Evolutionary conservation across 1,139 yeast species (phyloP).

Genomic region (Arxiozyma slooffiae): DNA sequence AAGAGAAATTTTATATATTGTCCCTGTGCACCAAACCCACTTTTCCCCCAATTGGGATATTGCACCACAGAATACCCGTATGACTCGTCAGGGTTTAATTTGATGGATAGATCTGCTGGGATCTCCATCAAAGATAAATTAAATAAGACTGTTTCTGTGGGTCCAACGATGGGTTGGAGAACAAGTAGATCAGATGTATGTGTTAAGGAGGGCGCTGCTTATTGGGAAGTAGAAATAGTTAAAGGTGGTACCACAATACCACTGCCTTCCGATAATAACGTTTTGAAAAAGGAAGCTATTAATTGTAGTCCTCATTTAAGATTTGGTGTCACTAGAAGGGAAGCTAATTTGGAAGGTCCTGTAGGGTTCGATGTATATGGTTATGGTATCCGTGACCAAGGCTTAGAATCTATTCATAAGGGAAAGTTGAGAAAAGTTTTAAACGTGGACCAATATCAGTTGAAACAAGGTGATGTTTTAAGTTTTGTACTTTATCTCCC

Average conservation of each 20-base stretch:
- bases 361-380: conserved; percentile 94
- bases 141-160: conserved; percentile 25
- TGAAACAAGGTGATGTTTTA: conserved; percentile 68
- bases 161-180: conserved; percentile 70
- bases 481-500: conserved; percentile 78
- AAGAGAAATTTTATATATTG: conserved; percentile 72
- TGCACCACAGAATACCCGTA: conserved; percentile 72
- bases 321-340: conserved; percentile 72
- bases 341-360: conserved; percentile 87
- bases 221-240: conserved; percentile 46
- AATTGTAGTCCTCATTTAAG: conserved; percentile 51
- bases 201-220: conserved; percentile 69
- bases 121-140: conserved; percentile 40
- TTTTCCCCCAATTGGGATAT: conserved; percentile 51
- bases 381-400: conserved; percentile 74
- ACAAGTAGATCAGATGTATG: conserved; percentile 68
- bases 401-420: conserved; percentile 66
- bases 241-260: conserved; percentile 20
- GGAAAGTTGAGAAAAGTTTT: conserved; percentile 21
- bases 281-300: conserved; percentile 15
- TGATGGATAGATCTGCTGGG: conserved; percentile 65
- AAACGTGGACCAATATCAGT: conserved; percentile 16
- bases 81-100: conserved; percentile 48
- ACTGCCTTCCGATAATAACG: conserved; percentile 9
- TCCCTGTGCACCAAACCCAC: conserved; percentile 66